A percentile compares a stretch with the other conserved stretches of the same genome.
Conservation (phyloP, 2,329 filamentous ascomycete species). For the Chrysoporthe cubensis region DNA sequence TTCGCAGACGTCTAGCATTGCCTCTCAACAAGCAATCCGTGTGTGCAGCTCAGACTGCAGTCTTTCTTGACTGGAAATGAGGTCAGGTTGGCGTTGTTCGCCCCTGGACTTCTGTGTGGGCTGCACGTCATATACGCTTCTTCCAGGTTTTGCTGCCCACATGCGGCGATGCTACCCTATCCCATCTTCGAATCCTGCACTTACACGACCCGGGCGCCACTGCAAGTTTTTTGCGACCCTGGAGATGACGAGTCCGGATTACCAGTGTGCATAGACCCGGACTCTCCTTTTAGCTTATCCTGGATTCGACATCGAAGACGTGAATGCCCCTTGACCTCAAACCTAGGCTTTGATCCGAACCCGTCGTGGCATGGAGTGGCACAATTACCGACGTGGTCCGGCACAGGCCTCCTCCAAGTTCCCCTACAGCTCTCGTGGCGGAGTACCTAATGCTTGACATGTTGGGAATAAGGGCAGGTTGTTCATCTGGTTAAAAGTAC, state of each 20-base stretch:
- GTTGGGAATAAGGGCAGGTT: not conserved
- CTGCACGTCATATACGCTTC: slow-evolving; percentile 24
- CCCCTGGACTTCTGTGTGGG: not conserved
- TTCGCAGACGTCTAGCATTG: not conserved
- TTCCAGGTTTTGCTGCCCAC: slow-evolving; percentile 21
- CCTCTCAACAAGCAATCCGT: not conserved
- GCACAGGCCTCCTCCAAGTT: not conserved
- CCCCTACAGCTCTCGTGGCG: not conserved
- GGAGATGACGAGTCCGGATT: not conserved
- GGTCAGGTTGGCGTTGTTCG: not conserved
- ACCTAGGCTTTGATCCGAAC: not conserved
- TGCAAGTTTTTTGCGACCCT: not conserved
- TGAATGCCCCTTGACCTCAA: not conserved
- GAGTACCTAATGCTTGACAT: not conserved
- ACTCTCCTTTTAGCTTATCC: not conserved
- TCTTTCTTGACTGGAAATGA: not conserved
- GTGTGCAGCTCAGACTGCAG: not conserved
- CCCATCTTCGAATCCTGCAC: not conserved
- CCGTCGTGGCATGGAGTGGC: not conserved
- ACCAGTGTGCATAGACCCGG: not conserved
- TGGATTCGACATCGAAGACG: not conserved
- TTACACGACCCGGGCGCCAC: not conserved
- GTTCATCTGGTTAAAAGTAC: not conserved
- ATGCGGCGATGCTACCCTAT: not conserved
- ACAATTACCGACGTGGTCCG: not conserved